phyloP scores from a whole-genome alignment of 768 basidiomycete genomes.

The Pulveroboletus sp. region DNA sequence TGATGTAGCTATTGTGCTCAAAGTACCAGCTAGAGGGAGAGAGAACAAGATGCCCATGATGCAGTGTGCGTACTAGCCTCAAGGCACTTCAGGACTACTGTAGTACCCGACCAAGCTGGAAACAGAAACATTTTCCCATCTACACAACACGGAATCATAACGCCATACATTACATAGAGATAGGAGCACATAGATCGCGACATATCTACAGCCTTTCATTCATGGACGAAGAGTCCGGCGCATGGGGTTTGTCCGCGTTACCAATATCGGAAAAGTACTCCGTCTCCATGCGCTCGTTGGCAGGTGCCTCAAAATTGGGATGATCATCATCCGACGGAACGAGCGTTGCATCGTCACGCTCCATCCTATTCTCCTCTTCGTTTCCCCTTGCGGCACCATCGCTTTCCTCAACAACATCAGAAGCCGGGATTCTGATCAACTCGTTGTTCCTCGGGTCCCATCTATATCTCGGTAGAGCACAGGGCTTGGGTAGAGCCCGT shows the following conservation, averaged over 20 bases:
- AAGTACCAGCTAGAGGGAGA: slow-evolving; percentile 64
- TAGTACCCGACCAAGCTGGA: neutral
- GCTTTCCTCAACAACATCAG: neutral
- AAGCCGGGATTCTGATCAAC: neutral
- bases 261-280: slow-evolving; percentile 1
- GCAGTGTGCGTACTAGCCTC: neutral
- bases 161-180: too few relatives aligned
- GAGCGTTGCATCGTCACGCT: slow-evolving; percentile 14
- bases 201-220: neutral
- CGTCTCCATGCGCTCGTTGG: neutral
- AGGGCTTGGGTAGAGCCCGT: neutral
- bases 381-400: neutral
- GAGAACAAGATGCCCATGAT: slow-evolving; percentile 74
- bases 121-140: slow-evolving; percentile 4
- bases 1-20: slow-evolving; percentile 76
- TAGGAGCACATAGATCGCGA: neutral
- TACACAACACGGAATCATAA: neutral
- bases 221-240: too few relatives aligned
- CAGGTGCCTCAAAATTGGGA: neutral
- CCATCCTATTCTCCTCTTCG: neutral
- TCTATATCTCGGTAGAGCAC: slow-evolving; percentile 6
- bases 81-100: too few relatives aligned
- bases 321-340: slow-evolving; percentile 20
- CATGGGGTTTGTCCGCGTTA: neutral
- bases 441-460: slow-evolving; percentile 3